Evolutionary conservation across 2,329 filamentous ascomycete species (phyloP).

Genomic region (Saccharata proteae): DNA sequence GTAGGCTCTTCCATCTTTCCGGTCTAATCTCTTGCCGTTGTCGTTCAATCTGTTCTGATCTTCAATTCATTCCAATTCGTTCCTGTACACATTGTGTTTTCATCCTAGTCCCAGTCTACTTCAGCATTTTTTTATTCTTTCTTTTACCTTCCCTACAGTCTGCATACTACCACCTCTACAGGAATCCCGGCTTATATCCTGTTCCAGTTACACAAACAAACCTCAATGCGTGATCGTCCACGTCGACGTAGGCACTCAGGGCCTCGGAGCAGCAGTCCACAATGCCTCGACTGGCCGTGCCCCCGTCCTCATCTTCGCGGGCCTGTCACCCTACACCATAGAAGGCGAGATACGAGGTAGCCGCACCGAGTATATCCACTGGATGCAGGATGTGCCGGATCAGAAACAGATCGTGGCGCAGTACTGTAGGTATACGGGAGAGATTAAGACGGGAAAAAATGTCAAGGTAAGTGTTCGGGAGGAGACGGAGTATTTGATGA

Average conservation of each 20-base stretch:
- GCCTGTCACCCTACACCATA: constrained; percentile 62
- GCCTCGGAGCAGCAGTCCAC: constrained; percentile 64
- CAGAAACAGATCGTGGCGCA: constrained; percentile 71
- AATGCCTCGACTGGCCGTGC: constrained; percentile 65
- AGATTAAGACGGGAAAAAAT: constrained; percentile 75
- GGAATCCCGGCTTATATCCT: too few species aligned
- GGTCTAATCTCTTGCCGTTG: too few species aligned
- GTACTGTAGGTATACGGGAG: constrained; percentile 73
- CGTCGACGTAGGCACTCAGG: constrained; percentile 71
- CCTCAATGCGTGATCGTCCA: constrained; percentile 68
- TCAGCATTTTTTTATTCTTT: too few species aligned
- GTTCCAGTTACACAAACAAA: constrained; percentile 37
- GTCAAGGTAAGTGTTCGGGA: constrained; percentile 43
- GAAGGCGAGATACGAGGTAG: constrained; percentile 63
- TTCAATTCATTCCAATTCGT: too few species aligned
- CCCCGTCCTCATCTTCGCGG: constrained; percentile 67
- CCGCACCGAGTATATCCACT: constrained; percentile 73
- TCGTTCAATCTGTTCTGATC: too few species aligned
- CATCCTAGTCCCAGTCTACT: too few species aligned
- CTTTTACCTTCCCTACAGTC: too few species aligned
- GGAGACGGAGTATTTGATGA: neutral
- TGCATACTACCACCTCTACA: too few species aligned
- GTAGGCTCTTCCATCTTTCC: too few species aligned
- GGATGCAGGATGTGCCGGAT: constrained; percentile 74
- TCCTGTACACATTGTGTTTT: too few species aligned